Evolutionary conservation across 805 yeast species (phyloP), one percentile per base, ranked within the genome.

Genomic region (Candida broadrunensis): DNA sequence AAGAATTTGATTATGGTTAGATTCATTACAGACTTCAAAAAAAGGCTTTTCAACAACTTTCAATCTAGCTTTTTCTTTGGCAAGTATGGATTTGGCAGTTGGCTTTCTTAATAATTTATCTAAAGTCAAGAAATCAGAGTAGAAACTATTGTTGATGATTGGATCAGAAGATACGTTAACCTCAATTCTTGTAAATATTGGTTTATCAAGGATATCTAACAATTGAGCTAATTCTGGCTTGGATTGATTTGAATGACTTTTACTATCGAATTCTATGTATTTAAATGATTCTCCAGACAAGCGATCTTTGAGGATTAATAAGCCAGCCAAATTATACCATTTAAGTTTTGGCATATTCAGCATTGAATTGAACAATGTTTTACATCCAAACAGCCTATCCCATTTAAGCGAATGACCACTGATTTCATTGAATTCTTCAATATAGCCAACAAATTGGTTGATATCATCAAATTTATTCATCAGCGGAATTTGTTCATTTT

Each of bases 11-110:
- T 61, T 45, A 46, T 77, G 79, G 32, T 54, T 52, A 11, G 43
- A 30, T 36, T 72, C 66, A 37, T 70, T 66, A 48, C 87, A 81
- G 15, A 77, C 75, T 16, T 73, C 77, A 41, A 62, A 59, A 49
- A 78, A 80, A 3, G 78, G 77, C 27, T 57, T 56, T 14, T 52
- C 51, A 2, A 56, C 45, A 0, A 81, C 71, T 21, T 67, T 65
- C 14, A 61, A 37, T 36, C 60, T 52, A 0, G 72, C 64, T 35
- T 73, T 61, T 33, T 72, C 69, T 23, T 63, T 61, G 2, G 70
- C 60, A 20, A 80, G 56, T 3, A 46, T 48, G 15, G 58, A 60
- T n/a, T 64, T 63, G 1, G 81, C 68, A 1, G 74, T 61, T 14
- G 66, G 60, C 30, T 56, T 56, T n/a, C 50, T 35, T 5, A 46